These are phyloP conservation scores for Neophaeococcomyces mojaviensis DNA, from an alignment of 2,329 filamentous ascomycete genomes.

Conservation along the genomic window DNA sequence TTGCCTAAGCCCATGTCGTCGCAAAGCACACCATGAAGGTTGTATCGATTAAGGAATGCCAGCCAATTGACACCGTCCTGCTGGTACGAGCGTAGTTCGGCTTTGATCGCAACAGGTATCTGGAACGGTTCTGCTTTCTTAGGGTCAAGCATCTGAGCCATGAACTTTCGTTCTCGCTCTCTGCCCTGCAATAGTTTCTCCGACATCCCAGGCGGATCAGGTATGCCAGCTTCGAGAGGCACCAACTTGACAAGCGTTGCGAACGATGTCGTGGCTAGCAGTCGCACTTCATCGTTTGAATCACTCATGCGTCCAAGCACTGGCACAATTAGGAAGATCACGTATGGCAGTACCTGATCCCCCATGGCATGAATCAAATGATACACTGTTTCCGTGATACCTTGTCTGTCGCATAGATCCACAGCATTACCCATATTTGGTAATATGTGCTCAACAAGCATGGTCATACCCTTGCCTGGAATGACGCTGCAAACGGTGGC, in stretches of 20 bases:
- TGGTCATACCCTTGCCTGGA: conserved; percentile 89
- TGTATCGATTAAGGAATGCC: conserved; percentile 94
- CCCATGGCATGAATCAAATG: conserved; percentile 98
- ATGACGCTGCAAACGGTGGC: conserved; percentile 97
- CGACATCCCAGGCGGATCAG: conserved; percentile 88
- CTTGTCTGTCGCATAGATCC: conserved; percentile 83
- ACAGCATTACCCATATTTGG: conserved; percentile 86
- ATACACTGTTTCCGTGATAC: conserved; percentile 90
- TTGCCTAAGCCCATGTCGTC: conserved; percentile 99
- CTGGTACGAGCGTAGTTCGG: conserved; percentile 90
- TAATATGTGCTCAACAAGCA: conserved; percentile 84
- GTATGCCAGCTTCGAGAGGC: conserved; percentile 91
- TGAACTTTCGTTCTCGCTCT: conserved; percentile 92
- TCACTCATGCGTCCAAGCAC: conserved; percentile 98
- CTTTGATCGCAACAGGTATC: conserved; percentile 95
- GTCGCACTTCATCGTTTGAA: conserved; percentile 87
- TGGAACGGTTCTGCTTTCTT: conserved; percentile 93
- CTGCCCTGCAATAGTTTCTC: conserved; percentile 80
- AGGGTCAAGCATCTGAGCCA: conserved; percentile 88
- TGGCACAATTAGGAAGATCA: conserved; percentile 97
- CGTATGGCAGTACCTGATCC: conserved; percentile 88
- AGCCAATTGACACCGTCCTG: conserved; percentile 99
- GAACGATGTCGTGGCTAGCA: conserved; percentile 93
- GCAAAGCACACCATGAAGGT: conserved; percentile 94
- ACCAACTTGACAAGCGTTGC: conserved; percentile 95